Percentiles rank a stretch among this genome's conserved stretches.
These are phyloP conservation scores for Pyrenopolyporus hunteri DNA, from an alignment of 495 filamentous ascomycete species.

Conservation along the genomic window DNA sequence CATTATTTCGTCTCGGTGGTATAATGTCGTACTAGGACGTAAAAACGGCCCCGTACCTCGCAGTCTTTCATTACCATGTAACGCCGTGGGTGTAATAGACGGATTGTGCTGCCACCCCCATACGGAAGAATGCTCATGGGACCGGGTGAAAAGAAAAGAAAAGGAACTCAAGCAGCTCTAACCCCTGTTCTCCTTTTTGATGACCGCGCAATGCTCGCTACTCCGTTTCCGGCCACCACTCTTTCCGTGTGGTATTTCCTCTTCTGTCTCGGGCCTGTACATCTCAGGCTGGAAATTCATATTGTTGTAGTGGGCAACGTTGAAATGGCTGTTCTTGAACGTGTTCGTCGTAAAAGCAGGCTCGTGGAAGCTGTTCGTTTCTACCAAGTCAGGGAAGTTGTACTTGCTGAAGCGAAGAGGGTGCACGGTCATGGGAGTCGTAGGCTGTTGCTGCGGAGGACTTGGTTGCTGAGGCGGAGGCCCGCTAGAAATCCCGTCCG, in stretches of 20 bases:
- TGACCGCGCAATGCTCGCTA: constrained; percentile 44
- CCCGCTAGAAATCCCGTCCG: constrained; percentile 35
- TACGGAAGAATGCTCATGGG: constrained; percentile 39
- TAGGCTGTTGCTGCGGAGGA: constrained; percentile 38
- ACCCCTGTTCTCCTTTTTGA: constrained; percentile 44
- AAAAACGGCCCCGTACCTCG: constrained; percentile 24
- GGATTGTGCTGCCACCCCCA: constrained; percentile 33
- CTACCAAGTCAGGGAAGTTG: constrained; percentile 48
- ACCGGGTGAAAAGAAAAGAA: constrained; percentile 11
- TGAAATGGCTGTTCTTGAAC: constrained; percentile 72
- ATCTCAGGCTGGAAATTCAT: constrained; percentile 81
- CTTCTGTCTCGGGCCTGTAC: constrained; percentile 53
- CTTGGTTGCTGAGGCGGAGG: constrained; percentile 45
- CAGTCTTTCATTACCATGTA: constrained; percentile 37
- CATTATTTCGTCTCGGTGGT: constrained; percentile 41
- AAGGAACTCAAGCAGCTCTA: constrained; percentile 31
- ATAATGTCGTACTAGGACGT: constrained; percentile 31
- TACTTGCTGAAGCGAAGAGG: constrained; percentile 57
- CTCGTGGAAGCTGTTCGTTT: constrained; percentile 51
- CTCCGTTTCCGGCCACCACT: constrained; percentile 48
- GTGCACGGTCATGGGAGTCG: constrained; percentile 39
- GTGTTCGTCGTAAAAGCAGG: constrained; percentile 59
- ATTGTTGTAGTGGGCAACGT: constrained; percentile 83
- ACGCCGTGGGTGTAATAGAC: constrained; percentile 34
- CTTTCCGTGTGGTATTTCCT: constrained; percentile 45